Evolutionary conservation across 2,329 filamentous ascomycete genomes (phyloP).

Genomic region (Pyricularia pennisetigena): DNA sequence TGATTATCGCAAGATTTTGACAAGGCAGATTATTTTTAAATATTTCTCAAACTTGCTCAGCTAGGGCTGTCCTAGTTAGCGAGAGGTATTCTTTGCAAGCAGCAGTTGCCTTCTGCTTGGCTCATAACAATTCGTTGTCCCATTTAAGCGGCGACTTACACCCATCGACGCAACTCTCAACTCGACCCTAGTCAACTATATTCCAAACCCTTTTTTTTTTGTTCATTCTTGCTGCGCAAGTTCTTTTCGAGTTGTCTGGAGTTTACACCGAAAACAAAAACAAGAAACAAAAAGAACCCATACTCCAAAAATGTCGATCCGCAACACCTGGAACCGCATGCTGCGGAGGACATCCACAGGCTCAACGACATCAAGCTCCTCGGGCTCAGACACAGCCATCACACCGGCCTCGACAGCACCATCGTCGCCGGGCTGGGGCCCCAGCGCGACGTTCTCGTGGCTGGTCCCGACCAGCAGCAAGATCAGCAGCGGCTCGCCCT

Average conservation of each 20-base stretch:
- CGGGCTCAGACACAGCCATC: not conserved
- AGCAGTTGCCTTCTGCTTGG: not conserved
- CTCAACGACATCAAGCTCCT: slow-evolving; percentile 1
- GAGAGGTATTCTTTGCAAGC: not conserved
- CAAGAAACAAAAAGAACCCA: not conserved
- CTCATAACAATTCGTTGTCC: not conserved
- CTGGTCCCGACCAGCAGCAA: slow-evolving; percentile 1
- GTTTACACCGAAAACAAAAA: not conserved
- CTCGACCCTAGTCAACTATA: not conserved
- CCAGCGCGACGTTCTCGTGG: slow-evolving; percentile 5
- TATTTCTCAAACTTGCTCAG: not conserved
- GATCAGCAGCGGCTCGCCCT: slow-evolving; percentile 2
- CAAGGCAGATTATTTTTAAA: not conserved
- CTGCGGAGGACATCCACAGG: slow-evolving; percentile 7
- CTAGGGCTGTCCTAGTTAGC: not conserved
- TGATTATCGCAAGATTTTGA: not conserved
- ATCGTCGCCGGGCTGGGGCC: slow-evolving; percentile 7
- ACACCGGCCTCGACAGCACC: slow-evolving; percentile 2
- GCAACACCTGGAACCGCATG: slow-evolving; percentile 10
- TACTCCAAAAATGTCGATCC: slow-evolving; percentile 11
- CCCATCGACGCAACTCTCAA: not conserved
- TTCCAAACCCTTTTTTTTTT: not conserved
- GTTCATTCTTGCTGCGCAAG: not conserved
- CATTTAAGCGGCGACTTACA: not conserved
- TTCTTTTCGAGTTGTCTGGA: not conserved